phyloP scores from a whole-genome alignment of 768 basidiomycete genomes.

The Suillus decipiens region DNA sequence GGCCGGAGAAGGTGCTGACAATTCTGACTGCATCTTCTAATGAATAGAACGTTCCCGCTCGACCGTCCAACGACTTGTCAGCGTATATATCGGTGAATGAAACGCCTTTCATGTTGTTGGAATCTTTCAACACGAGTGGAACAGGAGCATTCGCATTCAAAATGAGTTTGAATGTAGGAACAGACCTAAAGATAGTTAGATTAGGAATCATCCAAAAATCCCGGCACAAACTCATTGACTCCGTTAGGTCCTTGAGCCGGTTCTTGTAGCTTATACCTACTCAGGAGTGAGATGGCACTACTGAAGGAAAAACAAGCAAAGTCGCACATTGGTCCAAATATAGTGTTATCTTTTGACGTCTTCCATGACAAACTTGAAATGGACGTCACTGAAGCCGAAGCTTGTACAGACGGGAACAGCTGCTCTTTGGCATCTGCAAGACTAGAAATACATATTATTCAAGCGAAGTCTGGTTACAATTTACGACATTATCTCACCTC shows the following conservation, averaged over 20 bases:
- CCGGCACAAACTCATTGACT: constrained; percentile 23
- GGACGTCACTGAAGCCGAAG: constrained; percentile 23
- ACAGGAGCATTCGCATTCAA: constrained; percentile 53
- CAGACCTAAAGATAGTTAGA: constrained; percentile 19
- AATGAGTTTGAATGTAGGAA: constrained; percentile 45
- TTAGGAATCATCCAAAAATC: not conserved
- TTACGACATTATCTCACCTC: constrained; percentile 19
- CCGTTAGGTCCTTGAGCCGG: not conserved
- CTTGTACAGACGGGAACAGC: constrained; percentile 44
- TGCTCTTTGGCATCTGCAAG: constrained; percentile 45
- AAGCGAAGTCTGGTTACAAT: not conserved
- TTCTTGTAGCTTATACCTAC: constrained; percentile 7
- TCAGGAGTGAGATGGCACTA: not conserved
- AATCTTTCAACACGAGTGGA: constrained; percentile 49
- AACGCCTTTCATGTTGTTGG: constrained; percentile 32
- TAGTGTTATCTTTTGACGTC: constrained; percentile 37
- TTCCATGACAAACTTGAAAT: constrained; percentile 43
- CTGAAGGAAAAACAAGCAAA: not conserved
- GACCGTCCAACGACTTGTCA: constrained; percentile 37
- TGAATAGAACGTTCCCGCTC: constrained; percentile 64
- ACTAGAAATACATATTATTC: constrained; percentile 28
- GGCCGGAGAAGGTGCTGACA: constrained; percentile 52
- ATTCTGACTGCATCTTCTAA: constrained; percentile 47
- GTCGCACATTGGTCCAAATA: constrained; percentile 67
- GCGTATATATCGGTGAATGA: constrained; percentile 41